phyloP scores from a whole-genome alignment of 2,329 filamentous ascomycete species.

The Trichoderma hamatum region DNA sequence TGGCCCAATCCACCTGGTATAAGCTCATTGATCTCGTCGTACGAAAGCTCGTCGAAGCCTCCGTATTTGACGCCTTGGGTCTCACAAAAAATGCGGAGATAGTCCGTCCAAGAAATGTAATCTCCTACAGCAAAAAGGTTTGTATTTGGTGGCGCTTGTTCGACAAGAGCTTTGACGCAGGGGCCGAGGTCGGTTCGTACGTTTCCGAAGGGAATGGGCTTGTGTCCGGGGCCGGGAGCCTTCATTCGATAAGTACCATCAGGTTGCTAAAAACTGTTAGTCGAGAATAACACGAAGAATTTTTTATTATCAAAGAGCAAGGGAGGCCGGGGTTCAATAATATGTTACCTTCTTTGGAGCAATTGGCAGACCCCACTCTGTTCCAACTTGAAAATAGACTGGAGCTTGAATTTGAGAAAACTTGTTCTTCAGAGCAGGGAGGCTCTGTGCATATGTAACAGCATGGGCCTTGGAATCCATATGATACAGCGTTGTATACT shows the following conservation, averaged over 20 bases:
- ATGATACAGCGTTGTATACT: constrained; percentile 46
- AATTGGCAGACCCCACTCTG: constrained; percentile 29
- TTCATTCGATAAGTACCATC: constrained; percentile 30
- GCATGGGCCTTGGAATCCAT: constrained; percentile 47
- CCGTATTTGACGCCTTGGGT: constrained; percentile 29
- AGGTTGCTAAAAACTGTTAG: constrained; percentile 23
- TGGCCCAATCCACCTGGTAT: constrained; percentile 28
- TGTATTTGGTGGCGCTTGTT: constrained; percentile 21
- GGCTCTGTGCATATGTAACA: constrained; percentile 35
- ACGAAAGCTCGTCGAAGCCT: constrained; percentile 30
- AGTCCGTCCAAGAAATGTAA: constrained; percentile 27
- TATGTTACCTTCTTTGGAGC: constrained; percentile 29
- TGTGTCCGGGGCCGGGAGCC: constrained; percentile 28
- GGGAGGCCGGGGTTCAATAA: background rate
- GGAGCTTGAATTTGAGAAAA: constrained; percentile 31
- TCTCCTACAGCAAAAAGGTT: constrained; percentile 29
- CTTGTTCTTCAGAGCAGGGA: constrained; percentile 20
- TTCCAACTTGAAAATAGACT: constrained; percentile 27
- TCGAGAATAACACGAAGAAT: background rate
- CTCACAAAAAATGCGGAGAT: constrained; percentile 27
- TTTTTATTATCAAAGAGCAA: background rate
- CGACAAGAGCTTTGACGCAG: constrained; percentile 27
- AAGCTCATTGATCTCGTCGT: constrained; percentile 27
- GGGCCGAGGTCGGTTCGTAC: constrained; percentile 28
- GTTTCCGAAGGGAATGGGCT: constrained; percentile 28